A percentile compares a stretch with the other conserved stretches of the same genome.
Conservation (phyloP, 140 eudicot species). For the Ambrosia hybrid region DNA sequence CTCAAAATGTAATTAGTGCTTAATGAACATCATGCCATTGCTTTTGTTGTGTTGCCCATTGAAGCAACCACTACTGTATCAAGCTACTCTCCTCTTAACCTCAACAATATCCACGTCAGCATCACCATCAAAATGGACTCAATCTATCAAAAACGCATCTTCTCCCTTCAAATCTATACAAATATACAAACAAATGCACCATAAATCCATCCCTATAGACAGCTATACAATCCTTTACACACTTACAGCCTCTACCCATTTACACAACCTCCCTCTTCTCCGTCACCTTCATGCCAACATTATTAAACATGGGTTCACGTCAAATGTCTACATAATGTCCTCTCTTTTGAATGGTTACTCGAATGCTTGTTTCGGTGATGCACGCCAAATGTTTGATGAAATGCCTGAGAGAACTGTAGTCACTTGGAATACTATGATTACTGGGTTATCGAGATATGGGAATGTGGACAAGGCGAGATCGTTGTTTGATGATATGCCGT, state of each 20-base stretch:
- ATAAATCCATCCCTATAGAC: constrained; percentile 34
- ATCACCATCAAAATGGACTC: constrained; percentile 35
- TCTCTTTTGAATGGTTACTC: constrained; percentile 42
- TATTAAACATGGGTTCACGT: constrained; percentile 44
- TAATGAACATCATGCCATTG: constrained; percentile 8
- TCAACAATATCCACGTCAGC: constrained; percentile 16
- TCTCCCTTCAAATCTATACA: constrained; percentile 44
- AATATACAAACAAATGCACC: constrained; percentile 53
- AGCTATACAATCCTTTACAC: constrained; percentile 50
- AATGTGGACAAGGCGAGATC: constrained; percentile 33
- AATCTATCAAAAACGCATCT: constrained; percentile 47
- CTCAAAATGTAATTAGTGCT: too few relatives aligned
- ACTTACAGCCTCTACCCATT: constrained; percentile 45
- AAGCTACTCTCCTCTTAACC: constrained; percentile 4
- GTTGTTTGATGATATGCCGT: constrained; percentile 55
- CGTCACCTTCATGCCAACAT: constrained; percentile 61
- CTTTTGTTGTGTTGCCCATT: constrained; percentile 17
- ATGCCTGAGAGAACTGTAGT: constrained; percentile 58
- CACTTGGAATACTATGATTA: constrained; percentile 68
- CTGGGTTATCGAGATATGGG: constrained; percentile 41
- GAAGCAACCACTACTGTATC: constrained; percentile 4
- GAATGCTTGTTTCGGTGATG: constrained; percentile 28
- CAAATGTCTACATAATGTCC: constrained; percentile 54
- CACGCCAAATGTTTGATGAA: constrained; percentile 58
- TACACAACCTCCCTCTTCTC: constrained; percentile 29